phyloP scores from a whole-genome alignment of 2,329 filamentous ascomycete species.

The Calonectria leucothoes region DNA sequence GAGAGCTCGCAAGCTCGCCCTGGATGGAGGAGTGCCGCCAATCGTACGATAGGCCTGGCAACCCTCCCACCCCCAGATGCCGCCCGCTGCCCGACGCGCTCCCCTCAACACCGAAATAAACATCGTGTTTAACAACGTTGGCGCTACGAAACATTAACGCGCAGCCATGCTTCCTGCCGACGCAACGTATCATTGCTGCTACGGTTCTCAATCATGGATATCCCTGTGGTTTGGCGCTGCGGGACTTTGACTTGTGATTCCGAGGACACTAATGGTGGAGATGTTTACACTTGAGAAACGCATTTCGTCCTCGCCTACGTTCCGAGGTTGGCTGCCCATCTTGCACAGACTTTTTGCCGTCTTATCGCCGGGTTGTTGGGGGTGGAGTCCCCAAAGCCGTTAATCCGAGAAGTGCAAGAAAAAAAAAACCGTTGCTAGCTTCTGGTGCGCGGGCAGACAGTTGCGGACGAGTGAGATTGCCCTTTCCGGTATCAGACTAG shows the following conservation, averaged over 20 bases:
- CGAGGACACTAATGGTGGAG: slow-evolving; percentile 4
- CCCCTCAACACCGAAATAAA: not conserved
- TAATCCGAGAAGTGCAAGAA: not conserved
- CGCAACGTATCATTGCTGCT: slow-evolving; percentile 2
- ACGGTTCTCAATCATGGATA: slow-evolving; percentile 5
- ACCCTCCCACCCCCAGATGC: not conserved
- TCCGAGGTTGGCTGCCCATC: not conserved
- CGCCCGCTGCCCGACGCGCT: slow-evolving; percentile 3
- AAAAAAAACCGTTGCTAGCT: not conserved
- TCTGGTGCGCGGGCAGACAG: slow-evolving; percentile 9
- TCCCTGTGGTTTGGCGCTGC: slow-evolving; percentile 2
- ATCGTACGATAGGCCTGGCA: slow-evolving; percentile 18
- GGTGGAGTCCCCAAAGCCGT: slow-evolving; percentile 10
- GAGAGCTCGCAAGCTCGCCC: not conserved
- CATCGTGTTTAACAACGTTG: not conserved
- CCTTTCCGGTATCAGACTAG: slow-evolving; percentile 1
- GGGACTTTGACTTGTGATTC: slow-evolving; percentile 7
- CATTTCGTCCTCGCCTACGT: not conserved
- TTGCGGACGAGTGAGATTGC: slow-evolving; percentile 5
- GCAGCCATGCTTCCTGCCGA: not conserved
- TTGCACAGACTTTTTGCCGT: slow-evolving; percentile 8
- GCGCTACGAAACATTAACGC: slow-evolving; percentile 7
- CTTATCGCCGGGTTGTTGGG: slow-evolving; percentile 1
- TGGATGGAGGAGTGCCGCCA: slow-evolving; percentile 5
- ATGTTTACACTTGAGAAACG: slow-evolving; percentile 5